A percentile compares a stretch with the other conserved stretches of the same genome.
Conservation (phyloP, 345 rosid genomes). For the Salix exigua region DNA sequence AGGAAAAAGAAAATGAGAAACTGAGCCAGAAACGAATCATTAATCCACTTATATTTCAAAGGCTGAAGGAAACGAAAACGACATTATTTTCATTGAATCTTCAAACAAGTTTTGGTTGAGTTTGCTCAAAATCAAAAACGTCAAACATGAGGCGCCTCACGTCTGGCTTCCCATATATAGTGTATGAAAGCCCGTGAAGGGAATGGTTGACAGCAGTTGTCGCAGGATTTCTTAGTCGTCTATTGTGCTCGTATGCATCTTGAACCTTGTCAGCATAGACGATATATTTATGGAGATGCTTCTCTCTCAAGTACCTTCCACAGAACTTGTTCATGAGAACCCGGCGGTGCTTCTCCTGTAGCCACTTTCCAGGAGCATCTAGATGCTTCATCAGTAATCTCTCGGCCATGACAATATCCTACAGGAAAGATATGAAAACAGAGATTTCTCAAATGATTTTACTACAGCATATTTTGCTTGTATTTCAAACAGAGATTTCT, state of each 20-base stretch:
- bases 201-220: constrained; percentile 90
- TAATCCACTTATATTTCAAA: too few species aligned
- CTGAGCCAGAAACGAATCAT: too few species aligned
- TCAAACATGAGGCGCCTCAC: constrained; percentile 91
- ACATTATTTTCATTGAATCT: background rate
- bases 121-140: constrained; percentile 92
- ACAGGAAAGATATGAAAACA: constrained; percentile 4
- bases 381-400: constrained; percentile 85
- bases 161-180: constrained; percentile 80
- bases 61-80: background rate
- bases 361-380: constrained; percentile 91
- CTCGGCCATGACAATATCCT: constrained; percentile 94
- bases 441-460: background rate
- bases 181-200: constrained; percentile 80
- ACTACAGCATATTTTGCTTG: background rate
- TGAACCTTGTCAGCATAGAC: constrained; percentile 68
- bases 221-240: constrained; percentile 75
- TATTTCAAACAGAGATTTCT: background rate
- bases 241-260: constrained; percentile 69
- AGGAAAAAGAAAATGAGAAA: too few species aligned
- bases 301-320: constrained; percentile 75
- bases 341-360: constrained; percentile 83
- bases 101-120: constrained; percentile 77
- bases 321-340: constrained; percentile 91
- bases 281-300: constrained; percentile 59